A percentile compares a stretch with the other conserved stretches of the same genome.
Conservation (phyloP, 495 filamentous ascomycete genomes). For the Penicillium chermesinum region DNA sequence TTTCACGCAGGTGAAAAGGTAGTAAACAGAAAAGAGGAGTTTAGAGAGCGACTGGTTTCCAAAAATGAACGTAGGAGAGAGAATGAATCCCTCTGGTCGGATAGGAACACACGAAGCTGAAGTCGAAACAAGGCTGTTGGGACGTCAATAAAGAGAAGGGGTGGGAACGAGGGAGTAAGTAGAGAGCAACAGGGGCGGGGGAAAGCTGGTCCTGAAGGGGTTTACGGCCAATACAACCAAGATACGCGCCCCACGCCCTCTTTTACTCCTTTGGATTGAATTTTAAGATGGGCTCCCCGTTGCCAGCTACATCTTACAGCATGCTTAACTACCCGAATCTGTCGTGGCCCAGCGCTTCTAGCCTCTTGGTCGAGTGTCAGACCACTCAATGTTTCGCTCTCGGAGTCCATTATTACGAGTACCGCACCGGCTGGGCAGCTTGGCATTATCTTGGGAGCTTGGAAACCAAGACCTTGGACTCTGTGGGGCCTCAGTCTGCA, state of each 20-base stretch:
- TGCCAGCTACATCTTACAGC: background rate
- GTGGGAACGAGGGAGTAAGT: constrained; percentile 18
- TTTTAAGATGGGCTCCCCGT: background rate
- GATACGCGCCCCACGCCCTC: background rate
- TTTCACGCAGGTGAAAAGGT: constrained; percentile 27
- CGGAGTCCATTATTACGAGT: too few relatives aligned
- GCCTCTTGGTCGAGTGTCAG: too few relatives aligned
- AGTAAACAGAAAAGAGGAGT: constrained; percentile 29
- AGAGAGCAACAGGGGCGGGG: constrained; percentile 9
- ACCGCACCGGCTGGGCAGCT: background rate
- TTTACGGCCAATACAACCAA: background rate
- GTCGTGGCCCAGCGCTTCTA: too few relatives aligned
- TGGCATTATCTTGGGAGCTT: too few relatives aligned
- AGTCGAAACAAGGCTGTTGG: too few relatives aligned
- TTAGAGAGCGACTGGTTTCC: constrained; percentile 30
- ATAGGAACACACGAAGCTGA: constrained; percentile 31
- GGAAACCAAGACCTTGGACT: too few relatives aligned
- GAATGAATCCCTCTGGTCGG: constrained; percentile 44
- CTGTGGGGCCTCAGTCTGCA: background rate
- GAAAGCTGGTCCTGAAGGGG: background rate
- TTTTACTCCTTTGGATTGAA: background rate
- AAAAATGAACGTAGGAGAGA: constrained; percentile 44
- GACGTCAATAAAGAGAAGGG: constrained; percentile 18
- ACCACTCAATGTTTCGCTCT: too few relatives aligned
- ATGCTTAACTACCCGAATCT: too few relatives aligned